Base-by-base conservation (phyloP, 331 rosid species). In the Arachis monticola region DNA sequence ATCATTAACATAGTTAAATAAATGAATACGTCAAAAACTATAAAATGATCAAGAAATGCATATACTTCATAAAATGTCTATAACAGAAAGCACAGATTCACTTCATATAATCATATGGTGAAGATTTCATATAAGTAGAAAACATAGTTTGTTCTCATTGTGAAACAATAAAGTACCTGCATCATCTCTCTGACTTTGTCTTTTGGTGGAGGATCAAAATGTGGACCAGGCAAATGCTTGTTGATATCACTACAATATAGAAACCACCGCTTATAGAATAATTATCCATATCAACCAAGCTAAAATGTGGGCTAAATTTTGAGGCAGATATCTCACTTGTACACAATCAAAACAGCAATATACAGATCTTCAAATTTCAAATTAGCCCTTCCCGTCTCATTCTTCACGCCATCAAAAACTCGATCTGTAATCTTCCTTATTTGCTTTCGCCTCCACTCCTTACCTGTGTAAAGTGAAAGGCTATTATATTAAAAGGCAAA, bases 281-380 rank as follows among this genome's bases (percentile, higher is more conserved):
- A 35, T 6, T 44, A 64, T 35, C 14, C 35, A 64, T 44, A 42
- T 75, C 74, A 71, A 71, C 14, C 38, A 67, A 45, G 27, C 41
- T 38, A 56, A 73, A 64, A 56, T 5, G 48, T 47, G 1, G 55
- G 77, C 48, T 7, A 55, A 44, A 50, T 50, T 47, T 64, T 13
- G 46, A 67, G 51, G 64, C 11, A 59, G 10, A 67, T 56, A 58
- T 56, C 93, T 83, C 57, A 95, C 99, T 95, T 95, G 93, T 81
- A 95, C 51, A 90, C 91, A 74, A 95, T 96, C 67, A 95, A 83
- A 10, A 93, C 93, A 31, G 96, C 88, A 45, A 92, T 92, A 81
- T 92, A 95, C 13, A 95, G 78, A 77, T 95, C 96, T 81, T 87
- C 97, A 72, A 95, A 90, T 30, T 61, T 63, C 89, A 95, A 67